Conservation (phyloP, 2,329 filamentous ascomycete genomes). For the Botrytis aclada region DNA sequence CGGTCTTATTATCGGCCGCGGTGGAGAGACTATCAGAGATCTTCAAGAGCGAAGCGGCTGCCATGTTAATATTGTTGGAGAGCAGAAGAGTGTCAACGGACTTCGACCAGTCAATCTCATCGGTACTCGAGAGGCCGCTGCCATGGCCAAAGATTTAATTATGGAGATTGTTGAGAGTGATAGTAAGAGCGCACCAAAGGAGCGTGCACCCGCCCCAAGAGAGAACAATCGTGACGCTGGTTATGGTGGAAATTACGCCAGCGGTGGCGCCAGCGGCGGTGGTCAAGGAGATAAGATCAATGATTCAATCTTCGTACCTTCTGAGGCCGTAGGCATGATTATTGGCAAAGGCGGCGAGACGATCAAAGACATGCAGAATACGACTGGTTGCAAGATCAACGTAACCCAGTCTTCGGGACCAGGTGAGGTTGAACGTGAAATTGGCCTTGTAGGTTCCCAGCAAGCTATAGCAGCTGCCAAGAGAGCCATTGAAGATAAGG, state of each 20-base stretch:
- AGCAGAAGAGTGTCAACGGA: conserved; percentile 89
- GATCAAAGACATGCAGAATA: conserved; percentile 88
- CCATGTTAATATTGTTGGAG: conserved; percentile 91
- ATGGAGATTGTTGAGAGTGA: conserved; percentile 94
- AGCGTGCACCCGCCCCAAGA: conserved; percentile 42
- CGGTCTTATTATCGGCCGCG: conserved; percentile 88
- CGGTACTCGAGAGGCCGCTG: conserved; percentile 70
- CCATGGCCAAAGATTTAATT: conserved; percentile 79
- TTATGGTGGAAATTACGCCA: conserved; percentile 43
- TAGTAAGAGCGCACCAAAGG: conserved; percentile 50
- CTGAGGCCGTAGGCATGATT: conserved; percentile 92
- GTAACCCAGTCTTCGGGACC: conserved; percentile 78
- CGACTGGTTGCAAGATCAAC: conserved; percentile 90
- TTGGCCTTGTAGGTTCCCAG: conserved; percentile 75
- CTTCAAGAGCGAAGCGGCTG: conserved; percentile 89
- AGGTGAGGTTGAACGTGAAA: conserved; percentile 77
- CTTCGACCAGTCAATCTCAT: conserved; percentile 88
- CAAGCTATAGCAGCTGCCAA: conserved; percentile 80
- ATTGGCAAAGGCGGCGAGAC: conserved; percentile 93
- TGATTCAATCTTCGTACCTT: conserved; percentile 81
- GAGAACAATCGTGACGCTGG: conserved; percentile 45
- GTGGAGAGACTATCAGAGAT: conserved; percentile 88
- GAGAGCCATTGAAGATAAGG: conserved; percentile 83
- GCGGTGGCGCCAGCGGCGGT: conserved; percentile 41
- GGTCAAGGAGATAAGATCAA: conserved; percentile 65